phyloP scores from a whole-genome alignment of 306 rosid species.

The Gillenia trifoliata region DNA sequence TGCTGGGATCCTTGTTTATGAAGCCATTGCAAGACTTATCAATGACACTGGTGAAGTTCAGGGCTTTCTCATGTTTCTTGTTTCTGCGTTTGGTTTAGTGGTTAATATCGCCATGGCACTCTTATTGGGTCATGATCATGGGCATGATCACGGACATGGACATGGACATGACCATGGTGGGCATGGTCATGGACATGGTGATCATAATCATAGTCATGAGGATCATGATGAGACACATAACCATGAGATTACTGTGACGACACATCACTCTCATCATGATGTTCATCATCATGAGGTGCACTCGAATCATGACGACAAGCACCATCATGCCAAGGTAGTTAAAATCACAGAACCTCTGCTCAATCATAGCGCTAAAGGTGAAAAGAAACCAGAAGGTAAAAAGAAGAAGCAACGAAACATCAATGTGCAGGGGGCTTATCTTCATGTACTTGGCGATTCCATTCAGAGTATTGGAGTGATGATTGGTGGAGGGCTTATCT shows the following conservation, averaged over 20 bases:
- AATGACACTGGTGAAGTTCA: slow-evolving; percentile 45
- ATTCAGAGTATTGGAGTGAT: slow-evolving; percentile 55
- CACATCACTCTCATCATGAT: slow-evolving; percentile 9
- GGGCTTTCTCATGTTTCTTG: slow-evolving; percentile 52
- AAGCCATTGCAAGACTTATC: slow-evolving; percentile 46
- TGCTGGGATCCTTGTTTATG: slow-evolving; percentile 59
- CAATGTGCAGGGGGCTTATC: slow-evolving; percentile 52
- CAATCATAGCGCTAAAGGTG: slow-evolving; percentile 18
- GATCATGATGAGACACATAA: slow-evolving; percentile 9
- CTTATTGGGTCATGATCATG: slow-evolving; percentile 50
- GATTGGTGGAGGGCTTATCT: slow-evolving; percentile 54
- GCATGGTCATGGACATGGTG: slow-evolving; percentile 15
- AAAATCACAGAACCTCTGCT: slow-evolving; percentile 34
- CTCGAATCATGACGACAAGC: background rate
- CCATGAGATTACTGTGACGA: slow-evolving; percentile 5
- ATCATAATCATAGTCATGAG: slow-evolving; percentile 26
- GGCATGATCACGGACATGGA: slow-evolving; percentile 29
- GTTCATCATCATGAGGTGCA: slow-evolving; percentile 11
- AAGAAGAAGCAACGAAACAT: slow-evolving; percentile 29
- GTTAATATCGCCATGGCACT: slow-evolving; percentile 54
- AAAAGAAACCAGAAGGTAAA: background rate
- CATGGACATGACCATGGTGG: slow-evolving; percentile 18
- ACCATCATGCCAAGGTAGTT: slow-evolving; percentile 16
- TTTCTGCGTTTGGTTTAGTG: slow-evolving; percentile 52
- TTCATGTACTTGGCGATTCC: slow-evolving; percentile 55